Conservation (phyloP, 163 green algal genomes). For the Volvox carteri region DNA sequence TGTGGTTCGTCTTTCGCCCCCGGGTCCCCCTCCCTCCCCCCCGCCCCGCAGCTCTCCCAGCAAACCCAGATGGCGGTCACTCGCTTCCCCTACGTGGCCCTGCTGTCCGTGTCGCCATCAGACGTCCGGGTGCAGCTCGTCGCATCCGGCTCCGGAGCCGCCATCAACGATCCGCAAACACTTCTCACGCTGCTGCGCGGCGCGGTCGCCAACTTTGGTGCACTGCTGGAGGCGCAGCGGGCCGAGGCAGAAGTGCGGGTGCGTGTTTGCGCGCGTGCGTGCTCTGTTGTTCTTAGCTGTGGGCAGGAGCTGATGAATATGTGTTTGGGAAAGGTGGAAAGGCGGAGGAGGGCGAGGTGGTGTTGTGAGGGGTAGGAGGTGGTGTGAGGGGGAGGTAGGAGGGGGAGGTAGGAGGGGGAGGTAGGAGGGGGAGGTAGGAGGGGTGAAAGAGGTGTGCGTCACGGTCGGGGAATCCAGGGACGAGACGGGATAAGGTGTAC, state of each 20-base stretch:
- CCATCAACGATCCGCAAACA: slow-evolving; percentile 22
- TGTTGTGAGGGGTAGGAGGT: neutral
- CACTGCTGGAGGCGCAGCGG: slow-evolving; percentile 74
- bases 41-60: slow-evolving; percentile 69
- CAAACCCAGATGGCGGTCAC: slow-evolving; percentile 68
- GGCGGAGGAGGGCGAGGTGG: neutral
- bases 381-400: neutral
- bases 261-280: no score
- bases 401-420: no score
- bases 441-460: neutral
- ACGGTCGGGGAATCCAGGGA: neutral
- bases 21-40: no score
- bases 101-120: slow-evolving; percentile 77
- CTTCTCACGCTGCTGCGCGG: slow-evolving; percentile 67
- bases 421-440: neutral
- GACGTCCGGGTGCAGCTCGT: slow-evolving; percentile 68
- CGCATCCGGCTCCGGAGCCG: slow-evolving; percentile 54
- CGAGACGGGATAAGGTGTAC: neutral
- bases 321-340: neutral
- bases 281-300: no score
- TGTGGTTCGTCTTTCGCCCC: no score
- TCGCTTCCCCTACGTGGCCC: slow-evolving; percentile 80
- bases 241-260: slow-evolving; percentile 74
- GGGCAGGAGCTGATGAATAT: neutral
- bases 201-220: slow-evolving; percentile 71